phyloP scores from a whole-genome alignment of 331 rosid genomes.

The Quercus lobata region DNA sequence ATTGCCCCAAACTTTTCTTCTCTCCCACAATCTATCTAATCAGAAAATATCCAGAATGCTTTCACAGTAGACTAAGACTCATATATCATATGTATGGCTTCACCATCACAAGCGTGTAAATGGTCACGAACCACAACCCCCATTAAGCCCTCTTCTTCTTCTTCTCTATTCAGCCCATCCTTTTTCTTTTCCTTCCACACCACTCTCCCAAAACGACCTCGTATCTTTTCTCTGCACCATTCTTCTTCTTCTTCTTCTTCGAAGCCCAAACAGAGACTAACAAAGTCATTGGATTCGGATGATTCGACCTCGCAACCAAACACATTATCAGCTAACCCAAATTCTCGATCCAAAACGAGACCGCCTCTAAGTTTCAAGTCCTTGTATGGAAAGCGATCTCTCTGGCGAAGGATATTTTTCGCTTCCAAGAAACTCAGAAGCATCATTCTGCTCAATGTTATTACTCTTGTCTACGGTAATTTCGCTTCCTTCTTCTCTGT shows the following conservation, averaged over 20 bases:
- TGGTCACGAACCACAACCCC: slow-evolving; percentile 20
- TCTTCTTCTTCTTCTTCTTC: slow-evolving; percentile 21
- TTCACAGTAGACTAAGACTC: no score
- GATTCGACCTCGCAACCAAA: slow-evolving; percentile 6
- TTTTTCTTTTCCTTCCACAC: slow-evolving; percentile 9
- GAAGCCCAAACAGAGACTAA: neutral
- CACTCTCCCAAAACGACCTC: slow-evolving; percentile 26
- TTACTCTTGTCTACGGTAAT: slow-evolving; percentile 59
- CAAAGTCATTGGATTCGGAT: slow-evolving; percentile 11
- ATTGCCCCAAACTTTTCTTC: no score
- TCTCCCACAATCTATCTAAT: no score
- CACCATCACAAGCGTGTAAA: slow-evolving; percentile 21
- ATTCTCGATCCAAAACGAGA: neutral
- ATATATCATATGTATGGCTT: slow-evolving; percentile 27
- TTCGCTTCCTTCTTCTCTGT: neutral
- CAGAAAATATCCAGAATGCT: no score
- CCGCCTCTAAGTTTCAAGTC: slow-evolving; percentile 22
- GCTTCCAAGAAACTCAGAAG: slow-evolving; percentile 61
- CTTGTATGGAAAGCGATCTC: slow-evolving; percentile 29
- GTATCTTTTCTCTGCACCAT: slow-evolving; percentile 18
- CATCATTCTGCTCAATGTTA: slow-evolving; percentile 58
- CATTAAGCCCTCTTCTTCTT: slow-evolving; percentile 4
- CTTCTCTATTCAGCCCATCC: neutral
- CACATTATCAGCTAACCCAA: neutral
- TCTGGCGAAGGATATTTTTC: slow-evolving; percentile 47